Evolutionary conservation across 2,329 filamentous ascomycete species (phyloP).

Genomic region (Sporothrix brunneoviolacea): DNA sequence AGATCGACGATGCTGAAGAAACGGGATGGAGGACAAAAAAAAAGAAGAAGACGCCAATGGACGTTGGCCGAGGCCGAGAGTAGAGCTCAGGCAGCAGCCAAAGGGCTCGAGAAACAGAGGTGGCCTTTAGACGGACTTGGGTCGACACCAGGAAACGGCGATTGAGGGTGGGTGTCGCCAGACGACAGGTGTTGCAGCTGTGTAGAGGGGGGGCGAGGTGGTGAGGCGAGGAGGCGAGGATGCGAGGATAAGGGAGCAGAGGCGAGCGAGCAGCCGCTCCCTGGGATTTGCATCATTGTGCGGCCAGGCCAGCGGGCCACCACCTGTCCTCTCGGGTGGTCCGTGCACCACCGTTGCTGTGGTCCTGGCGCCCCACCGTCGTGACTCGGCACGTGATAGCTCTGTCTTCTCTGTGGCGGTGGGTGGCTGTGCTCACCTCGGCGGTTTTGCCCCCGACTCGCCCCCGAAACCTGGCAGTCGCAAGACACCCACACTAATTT

Average conservation of each 20-base stretch:
- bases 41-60: neutral
- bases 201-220: neutral
- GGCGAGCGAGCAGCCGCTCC: neutral
- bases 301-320: constrained; percentile 1
- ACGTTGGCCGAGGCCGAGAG: too few relatives aligned
- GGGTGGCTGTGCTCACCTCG: too few relatives aligned
- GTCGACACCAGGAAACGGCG: constrained; percentile 1
- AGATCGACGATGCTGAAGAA: neutral
- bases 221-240: neutral
- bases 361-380: neutral
- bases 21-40: neutral
- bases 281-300: constrained; percentile 15
- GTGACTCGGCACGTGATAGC: neutral
- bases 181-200: neutral
- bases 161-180: constrained; percentile 5
- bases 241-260: neutral
- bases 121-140: neutral
- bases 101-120: neutral
- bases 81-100: constrained; percentile 4
- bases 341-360: constrained; percentile 12
- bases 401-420: too few relatives aligned
- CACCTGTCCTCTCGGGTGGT: constrained; percentile 18
- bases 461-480: too few relatives aligned
- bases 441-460: too few relatives aligned
- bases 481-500: too few relatives aligned